phyloP scores from a whole-genome alignment of 768 basidiomycete genomes.

The Nidularia sp. region DNA sequence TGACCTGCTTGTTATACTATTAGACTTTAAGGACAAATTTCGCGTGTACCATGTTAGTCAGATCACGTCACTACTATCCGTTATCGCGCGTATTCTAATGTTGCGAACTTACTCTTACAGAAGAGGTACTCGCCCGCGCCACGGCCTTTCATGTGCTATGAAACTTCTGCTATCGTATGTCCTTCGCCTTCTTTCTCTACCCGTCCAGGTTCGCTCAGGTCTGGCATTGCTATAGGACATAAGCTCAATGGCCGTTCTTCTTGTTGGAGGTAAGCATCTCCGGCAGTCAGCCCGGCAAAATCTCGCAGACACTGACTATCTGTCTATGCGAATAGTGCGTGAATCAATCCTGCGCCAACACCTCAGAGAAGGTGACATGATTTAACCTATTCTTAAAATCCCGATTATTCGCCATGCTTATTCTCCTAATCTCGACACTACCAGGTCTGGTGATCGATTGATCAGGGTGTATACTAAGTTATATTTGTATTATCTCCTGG shows the following conservation, averaged over 20 bases:
- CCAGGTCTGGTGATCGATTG: conserved; percentile 6
- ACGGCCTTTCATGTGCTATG: conserved; percentile 63
- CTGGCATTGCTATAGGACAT: conserved; percentile 26
- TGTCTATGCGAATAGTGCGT: conserved; percentile 16
- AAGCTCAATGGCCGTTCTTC: conserved; percentile 32
- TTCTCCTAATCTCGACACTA: background rate
- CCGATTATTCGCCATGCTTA: background rate
- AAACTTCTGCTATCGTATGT: conserved; percentile 69
- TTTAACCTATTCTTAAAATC: conserved; percentile 7
- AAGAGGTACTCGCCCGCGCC: conserved; percentile 51
- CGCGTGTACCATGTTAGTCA: conserved; percentile 52
- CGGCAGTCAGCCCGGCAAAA: background rate
- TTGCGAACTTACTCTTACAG: conserved; percentile 20
- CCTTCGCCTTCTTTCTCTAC: background rate
- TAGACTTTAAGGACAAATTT: conserved; percentile 73
- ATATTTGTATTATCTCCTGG: background rate
- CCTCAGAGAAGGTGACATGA: conserved; percentile 23
- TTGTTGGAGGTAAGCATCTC: conserved; percentile 23
- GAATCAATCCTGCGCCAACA: conserved; percentile 37
- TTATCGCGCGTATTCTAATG: background rate
- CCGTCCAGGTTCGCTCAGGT: background rate
- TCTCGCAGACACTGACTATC: background rate
- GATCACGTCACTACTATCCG: background rate
- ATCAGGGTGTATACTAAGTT: background rate
- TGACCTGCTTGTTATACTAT: conserved; percentile 43